Percentiles rank a stretch among this genome's conserved stretches.
Conservation (phyloP, 139 green algal genomes). For the Desmodesmus armatus region DNA sequence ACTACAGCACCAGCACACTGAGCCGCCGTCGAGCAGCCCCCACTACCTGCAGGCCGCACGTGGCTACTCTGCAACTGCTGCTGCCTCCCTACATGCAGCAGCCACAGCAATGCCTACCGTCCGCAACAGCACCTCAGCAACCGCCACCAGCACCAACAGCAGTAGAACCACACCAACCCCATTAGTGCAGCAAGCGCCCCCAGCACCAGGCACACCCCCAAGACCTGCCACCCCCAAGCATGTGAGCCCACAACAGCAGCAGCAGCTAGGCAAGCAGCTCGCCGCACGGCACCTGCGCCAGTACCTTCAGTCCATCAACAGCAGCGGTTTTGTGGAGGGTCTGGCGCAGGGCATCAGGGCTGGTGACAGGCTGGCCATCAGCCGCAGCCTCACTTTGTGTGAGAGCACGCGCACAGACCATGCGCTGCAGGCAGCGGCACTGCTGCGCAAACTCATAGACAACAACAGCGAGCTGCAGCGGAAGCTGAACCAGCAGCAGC, state of each 20-base stretch:
- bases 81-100: no score
- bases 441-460: constrained; percentile 56
- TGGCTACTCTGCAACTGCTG: no score
- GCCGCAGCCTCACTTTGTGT: constrained; percentile 62
- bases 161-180: background rate
- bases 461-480: constrained; percentile 1
- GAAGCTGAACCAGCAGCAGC: background rate
- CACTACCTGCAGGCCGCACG: no score
- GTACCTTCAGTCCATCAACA: constrained; percentile 28
- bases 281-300: constrained; percentile 27
- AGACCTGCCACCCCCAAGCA: background rate
- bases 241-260: no score
- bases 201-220: background rate
- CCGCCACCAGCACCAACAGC: constrained; percentile 13
- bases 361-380: constrained; percentile 47
- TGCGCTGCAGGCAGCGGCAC: constrained; percentile 53
- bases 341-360: constrained; percentile 48
- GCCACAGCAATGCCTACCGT: background rate
- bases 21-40: no score
- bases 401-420: constrained; percentile 59
- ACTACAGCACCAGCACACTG: no score
- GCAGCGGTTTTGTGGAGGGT: constrained; percentile 40
- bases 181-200: background rate
- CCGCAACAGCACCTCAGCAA: background rate
- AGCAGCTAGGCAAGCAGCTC: no score